Conservation (phyloP, 805 yeast species). For the Candida ulmi region DNA sequence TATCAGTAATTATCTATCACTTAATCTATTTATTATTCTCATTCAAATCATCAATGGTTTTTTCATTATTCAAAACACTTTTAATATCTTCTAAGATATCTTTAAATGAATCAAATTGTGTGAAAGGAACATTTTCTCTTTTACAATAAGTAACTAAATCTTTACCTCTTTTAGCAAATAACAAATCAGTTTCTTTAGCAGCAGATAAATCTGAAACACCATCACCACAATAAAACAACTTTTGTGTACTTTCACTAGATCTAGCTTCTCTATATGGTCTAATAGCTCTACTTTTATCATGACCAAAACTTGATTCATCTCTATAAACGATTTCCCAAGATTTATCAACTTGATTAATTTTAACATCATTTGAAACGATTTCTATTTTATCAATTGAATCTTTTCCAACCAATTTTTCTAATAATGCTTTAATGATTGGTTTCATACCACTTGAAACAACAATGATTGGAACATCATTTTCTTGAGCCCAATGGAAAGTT, state of each 20-base stretch:
- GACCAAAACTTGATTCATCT: slow-evolving; percentile 88
- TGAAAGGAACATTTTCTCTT: slow-evolving; percentile 75
- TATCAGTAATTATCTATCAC: not conserved
- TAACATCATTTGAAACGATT: slow-evolving; percentile 77
- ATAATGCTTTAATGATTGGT: slow-evolving; percentile 78
- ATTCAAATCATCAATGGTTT: slow-evolving; percentile 28
- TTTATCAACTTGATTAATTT: slow-evolving; percentile 44
- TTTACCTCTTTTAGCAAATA: slow-evolving; percentile 90
- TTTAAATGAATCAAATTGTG: slow-evolving; percentile 69
- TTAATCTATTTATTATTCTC: slow-evolving; percentile 23
- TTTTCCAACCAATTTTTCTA: slow-evolving; percentile 69
- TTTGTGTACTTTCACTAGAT: slow-evolving; percentile 41
- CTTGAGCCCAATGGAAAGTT: slow-evolving; percentile 75
- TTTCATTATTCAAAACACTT: slow-evolving; percentile 42
- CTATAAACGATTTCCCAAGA: slow-evolving; percentile 82
- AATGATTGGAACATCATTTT: slow-evolving; percentile 70
- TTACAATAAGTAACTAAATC: slow-evolving; percentile 84
- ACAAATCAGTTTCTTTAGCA: slow-evolving; percentile 87
- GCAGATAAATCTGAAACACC: slow-evolving; percentile 96
- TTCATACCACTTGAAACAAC: slow-evolving; percentile 93
- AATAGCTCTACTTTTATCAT: slow-evolving; percentile 86
- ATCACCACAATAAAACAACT: slow-evolving; percentile 91
- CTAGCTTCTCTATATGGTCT: slow-evolving; percentile 32
- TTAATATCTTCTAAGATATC: slow-evolving; percentile 67
- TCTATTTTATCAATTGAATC: slow-evolving; percentile 68